Evolutionary conservation across 345 rosid species (phyloP).

Genomic region (Alliaria petiolata): DNA sequence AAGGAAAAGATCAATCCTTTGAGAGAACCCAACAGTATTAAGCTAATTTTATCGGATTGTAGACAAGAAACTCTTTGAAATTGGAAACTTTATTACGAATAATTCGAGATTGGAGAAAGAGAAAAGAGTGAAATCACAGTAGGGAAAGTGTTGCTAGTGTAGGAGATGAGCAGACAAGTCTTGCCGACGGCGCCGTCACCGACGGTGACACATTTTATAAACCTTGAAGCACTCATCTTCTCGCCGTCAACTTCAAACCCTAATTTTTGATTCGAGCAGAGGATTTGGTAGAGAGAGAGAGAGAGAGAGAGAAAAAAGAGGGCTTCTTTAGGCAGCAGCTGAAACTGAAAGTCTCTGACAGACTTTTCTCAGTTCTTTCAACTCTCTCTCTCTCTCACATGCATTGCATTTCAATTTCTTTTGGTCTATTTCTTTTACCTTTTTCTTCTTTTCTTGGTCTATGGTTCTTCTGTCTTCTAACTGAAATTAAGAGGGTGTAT

Average conservation of each 20-base stretch:
- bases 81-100: not conserved
- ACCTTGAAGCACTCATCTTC: slow-evolving; percentile 65
- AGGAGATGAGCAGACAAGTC: slow-evolving; percentile 76
- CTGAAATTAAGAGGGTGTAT: too few species aligned
- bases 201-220: slow-evolving; percentile 75
- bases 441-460: too few species aligned
- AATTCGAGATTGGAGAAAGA: not conserved
- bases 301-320: too few species aligned
- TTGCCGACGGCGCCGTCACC: slow-evolving; percentile 85
- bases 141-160: slow-evolving; percentile 75
- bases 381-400: not conserved
- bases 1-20: not conserved
- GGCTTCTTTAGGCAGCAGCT: not conserved
- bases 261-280: slow-evolving; percentile 11
- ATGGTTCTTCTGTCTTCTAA: too few species aligned
- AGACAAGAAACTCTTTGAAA: not conserved
- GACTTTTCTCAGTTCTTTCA: not conserved
- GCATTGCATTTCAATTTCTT: not conserved
- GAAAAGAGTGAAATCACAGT: slow-evolving; percentile 39
- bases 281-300: not conserved
- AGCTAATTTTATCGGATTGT: not conserved
- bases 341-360: slow-evolving; percentile 2
- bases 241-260: slow-evolving; percentile 18
- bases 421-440: not conserved
- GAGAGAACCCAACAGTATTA: not conserved